These are phyloP conservation scores for Meyerozyma elateridarum DNA, from an alignment of 1,139 yeast genomes.

Conservation along the genomic window DNA sequence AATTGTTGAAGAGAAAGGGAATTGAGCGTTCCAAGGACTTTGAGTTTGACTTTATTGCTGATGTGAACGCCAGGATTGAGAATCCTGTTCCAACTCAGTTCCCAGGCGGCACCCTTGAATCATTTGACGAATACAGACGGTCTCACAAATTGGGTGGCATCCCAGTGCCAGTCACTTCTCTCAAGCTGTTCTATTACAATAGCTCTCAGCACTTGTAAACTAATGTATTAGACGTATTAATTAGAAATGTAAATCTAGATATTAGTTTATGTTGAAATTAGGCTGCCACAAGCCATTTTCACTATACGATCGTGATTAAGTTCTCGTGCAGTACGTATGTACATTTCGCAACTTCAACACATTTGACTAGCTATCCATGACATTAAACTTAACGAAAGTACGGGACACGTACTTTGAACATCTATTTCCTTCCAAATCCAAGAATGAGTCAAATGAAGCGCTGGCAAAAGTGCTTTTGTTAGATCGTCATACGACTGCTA, in stretches of 20 bases:
- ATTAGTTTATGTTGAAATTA: too few relatives aligned
- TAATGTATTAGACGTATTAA: neutral
- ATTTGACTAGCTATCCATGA: slow-evolving; percentile 15
- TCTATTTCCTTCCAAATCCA: slow-evolving; percentile 24
- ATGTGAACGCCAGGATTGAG: slow-evolving; percentile 9
- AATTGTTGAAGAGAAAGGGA: slow-evolving; percentile 5
- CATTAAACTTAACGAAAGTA: slow-evolving; percentile 31
- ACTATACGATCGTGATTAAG: too few relatives aligned
- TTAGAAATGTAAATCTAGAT: neutral
- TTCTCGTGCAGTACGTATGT: neutral
- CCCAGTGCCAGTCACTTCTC: slow-evolving; percentile 30
- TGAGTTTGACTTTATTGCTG: slow-evolving; percentile 8
- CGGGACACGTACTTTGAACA: slow-evolving; percentile 35
- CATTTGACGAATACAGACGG: slow-evolving; percentile 22
- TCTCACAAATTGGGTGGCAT: slow-evolving; percentile 22
- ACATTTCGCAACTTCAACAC: neutral
- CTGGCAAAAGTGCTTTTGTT: slow-evolving; percentile 72
- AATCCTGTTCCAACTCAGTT: slow-evolving; percentile 24
- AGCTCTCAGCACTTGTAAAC: slow-evolving; percentile 1
- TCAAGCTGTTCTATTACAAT: slow-evolving; percentile 28
- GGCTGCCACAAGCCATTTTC: too few relatives aligned
- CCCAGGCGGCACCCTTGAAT: slow-evolving; percentile 23
- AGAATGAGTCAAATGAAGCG: slow-evolving; percentile 18
- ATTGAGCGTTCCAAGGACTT: slow-evolving; percentile 5
- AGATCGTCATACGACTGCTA: slow-evolving; percentile 75